Evolutionary conservation across 2,329 filamentous ascomycete species (phyloP).

Genomic region (Leptodontidium sp.): DNA sequence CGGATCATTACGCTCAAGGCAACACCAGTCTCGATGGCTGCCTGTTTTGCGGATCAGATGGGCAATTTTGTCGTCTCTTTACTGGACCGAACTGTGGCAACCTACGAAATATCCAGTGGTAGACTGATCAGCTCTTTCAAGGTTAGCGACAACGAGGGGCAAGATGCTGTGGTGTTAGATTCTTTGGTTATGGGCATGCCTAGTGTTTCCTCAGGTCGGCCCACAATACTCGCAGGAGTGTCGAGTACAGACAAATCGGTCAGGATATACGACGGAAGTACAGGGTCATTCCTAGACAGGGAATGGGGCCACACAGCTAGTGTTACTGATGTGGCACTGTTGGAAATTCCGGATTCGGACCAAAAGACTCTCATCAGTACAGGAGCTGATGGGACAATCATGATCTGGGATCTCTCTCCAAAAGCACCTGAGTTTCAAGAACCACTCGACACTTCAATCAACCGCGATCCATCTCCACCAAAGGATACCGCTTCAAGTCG

Average conservation of each 20-base stretch:
- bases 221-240: conserved; percentile 80
- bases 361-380: conserved; percentile 73
- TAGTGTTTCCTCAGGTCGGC: conserved; percentile 59
- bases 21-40: conserved; percentile 84
- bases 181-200: conserved; percentile 73
- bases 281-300: conserved; percentile 79
- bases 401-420: conserved; percentile 67
- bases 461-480: conserved; percentile 45
- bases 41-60: conserved; percentile 64
- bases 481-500: conserved; percentile 63
- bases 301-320: conserved; percentile 97
- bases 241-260: conserved; percentile 97
- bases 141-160: conserved; percentile 79
- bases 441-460: conserved; percentile 29
- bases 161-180: conserved; percentile 84
- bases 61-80: conserved; percentile 66
- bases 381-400: conserved; percentile 81
- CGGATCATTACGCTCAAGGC: conserved; percentile 84
- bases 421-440: conserved; percentile 36
- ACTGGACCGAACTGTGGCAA: conserved; percentile 66
- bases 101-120: conserved; percentile 72
- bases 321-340: conserved; percentile 82
- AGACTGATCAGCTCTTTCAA: conserved; percentile 79
- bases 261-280: conserved; percentile 82
- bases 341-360: conserved; percentile 64